Evolutionary conservation across 768 basidiomycete species (phyloP).

Genomic region (Fistulinella prunicolor): DNA sequence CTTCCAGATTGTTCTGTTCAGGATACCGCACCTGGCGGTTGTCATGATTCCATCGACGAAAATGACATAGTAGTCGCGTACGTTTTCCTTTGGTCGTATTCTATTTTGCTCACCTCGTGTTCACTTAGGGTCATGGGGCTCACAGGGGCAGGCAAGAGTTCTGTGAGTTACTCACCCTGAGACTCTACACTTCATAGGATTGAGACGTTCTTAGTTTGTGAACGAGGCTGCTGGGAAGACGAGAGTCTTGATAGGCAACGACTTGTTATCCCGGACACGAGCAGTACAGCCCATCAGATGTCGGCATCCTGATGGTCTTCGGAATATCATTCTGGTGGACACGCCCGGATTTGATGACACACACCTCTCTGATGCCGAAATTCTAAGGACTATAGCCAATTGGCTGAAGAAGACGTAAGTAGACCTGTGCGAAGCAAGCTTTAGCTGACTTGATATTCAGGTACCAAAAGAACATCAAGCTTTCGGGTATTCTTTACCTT

Average conservation of each 20-base stretch:
- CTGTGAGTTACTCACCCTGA: conserved; percentile 7
- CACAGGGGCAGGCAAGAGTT: conserved; percentile 18
- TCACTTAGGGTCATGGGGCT: conserved; percentile 15
- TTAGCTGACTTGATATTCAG: not conserved
- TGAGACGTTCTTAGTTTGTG: conserved; percentile 11
- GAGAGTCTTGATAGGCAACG: not conserved
- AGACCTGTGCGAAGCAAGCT: not conserved
- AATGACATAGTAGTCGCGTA: conserved; percentile 19
- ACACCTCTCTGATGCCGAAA: conserved; percentile 2
- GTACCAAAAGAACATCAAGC: conserved; percentile 9
- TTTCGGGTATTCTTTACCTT: conserved; percentile 12
- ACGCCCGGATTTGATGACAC: conserved; percentile 21
- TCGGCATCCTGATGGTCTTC: conserved; percentile 14
- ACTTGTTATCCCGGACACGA: conserved; percentile 10
- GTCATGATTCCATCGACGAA: not conserved
- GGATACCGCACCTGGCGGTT: not conserved
- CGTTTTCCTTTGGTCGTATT: not conserved
- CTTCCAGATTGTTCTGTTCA: not conserved
- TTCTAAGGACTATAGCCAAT: conserved; percentile 11
- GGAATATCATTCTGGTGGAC: conserved; percentile 14
- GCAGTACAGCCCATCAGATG: conserved; percentile 6
- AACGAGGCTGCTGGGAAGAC: conserved; percentile 3
- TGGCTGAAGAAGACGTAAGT: conserved; percentile 20
- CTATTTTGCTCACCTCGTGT: not conserved
- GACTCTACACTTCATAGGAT: not conserved